phyloP scores from a whole-genome alignment of 2,329 filamentous ascomycete species.

The Botrytis fabae region DNA sequence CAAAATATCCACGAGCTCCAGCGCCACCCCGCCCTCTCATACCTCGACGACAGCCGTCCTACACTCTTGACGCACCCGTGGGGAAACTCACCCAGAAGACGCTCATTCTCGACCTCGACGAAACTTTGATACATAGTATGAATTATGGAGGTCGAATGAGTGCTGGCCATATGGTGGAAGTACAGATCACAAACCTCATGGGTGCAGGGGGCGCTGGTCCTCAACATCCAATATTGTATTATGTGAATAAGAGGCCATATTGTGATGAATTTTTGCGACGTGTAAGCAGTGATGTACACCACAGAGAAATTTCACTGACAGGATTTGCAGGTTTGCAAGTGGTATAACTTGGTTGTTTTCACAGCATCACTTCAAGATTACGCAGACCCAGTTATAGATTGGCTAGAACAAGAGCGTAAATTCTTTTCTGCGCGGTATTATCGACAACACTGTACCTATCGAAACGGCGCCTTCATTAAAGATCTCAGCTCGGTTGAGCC shows the following conservation, averaged over 20 bases:
- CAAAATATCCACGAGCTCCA: constrained; percentile 86
- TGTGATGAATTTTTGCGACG: constrained; percentile 95
- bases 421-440: constrained; percentile 95
- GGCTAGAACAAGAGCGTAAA: constrained; percentile 94
- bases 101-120: constrained; percentile 90
- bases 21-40: constrained; percentile 88
- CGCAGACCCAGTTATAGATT: constrained; percentile 97
- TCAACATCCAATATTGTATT: constrained; percentile 96
- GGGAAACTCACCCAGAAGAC: constrained; percentile 76
- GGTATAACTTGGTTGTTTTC: constrained; percentile 97
- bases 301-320: constrained; percentile 32
- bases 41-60: constrained; percentile 85
- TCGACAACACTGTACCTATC: constrained; percentile 92
- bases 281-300: constrained; percentile 48
- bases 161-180: constrained; percentile 98
- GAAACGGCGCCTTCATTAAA: constrained; percentile 97
- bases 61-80: constrained; percentile 59
- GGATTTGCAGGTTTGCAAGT: constrained; percentile 75
- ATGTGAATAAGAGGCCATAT: constrained; percentile 95
- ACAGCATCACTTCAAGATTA: constrained; percentile 98
- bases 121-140: constrained; percentile 97
- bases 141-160: constrained; percentile 95
- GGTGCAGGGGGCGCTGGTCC: constrained; percentile 71
- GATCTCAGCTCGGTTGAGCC: constrained; percentile 95
- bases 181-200: constrained; percentile 75